These are phyloP conservation scores for Aphanomyces euteiches DNA, from an alignment of 352 stramenopile species.

Conservation along the genomic window DNA sequence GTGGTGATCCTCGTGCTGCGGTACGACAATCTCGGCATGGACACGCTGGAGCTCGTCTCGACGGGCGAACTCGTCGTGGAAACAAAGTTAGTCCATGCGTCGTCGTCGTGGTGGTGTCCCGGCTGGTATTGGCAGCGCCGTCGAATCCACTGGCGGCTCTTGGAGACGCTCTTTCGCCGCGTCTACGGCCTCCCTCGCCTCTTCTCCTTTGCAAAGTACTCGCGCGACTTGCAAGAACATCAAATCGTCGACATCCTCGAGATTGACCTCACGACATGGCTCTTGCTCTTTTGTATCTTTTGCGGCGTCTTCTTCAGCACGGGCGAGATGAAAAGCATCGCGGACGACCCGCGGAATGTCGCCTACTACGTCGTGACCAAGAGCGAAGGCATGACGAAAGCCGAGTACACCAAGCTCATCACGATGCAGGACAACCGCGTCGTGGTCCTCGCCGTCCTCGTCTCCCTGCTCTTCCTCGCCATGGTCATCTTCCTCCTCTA, in stretches of 20 bases:
- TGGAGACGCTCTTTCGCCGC: conserved; percentile 7
- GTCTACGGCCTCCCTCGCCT: conserved; percentile 8
- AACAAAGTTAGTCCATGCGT: neutral
- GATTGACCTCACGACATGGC: conserved; percentile 23
- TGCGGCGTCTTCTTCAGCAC: neutral
- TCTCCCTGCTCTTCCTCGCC: neutral
- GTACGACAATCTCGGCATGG: neutral
- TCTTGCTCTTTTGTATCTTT: conserved; percentile 14
- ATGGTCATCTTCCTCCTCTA: conserved; percentile 7
- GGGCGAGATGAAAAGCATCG: neutral
- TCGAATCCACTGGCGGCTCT: neutral
- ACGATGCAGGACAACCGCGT: neutral
- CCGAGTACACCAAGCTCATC: neutral
- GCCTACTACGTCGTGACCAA: conserved; percentile 3
- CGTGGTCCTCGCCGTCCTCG: neutral
- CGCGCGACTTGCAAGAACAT: conserved; percentile 19
- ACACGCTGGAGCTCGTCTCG: conserved; percentile 3
- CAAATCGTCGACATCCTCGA: conserved; percentile 25
- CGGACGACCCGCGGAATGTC: neutral
- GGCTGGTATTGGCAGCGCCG: neutral
- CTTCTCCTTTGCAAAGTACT: conserved; percentile 28
- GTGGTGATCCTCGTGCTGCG: conserved; percentile 13
- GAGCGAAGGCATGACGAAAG: neutral
- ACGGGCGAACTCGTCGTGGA: neutral
- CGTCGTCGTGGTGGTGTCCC: neutral